Base-by-base conservation (phyloP, 805 yeast genomes). In the Maudiozyma serrabonitensis region DNA sequence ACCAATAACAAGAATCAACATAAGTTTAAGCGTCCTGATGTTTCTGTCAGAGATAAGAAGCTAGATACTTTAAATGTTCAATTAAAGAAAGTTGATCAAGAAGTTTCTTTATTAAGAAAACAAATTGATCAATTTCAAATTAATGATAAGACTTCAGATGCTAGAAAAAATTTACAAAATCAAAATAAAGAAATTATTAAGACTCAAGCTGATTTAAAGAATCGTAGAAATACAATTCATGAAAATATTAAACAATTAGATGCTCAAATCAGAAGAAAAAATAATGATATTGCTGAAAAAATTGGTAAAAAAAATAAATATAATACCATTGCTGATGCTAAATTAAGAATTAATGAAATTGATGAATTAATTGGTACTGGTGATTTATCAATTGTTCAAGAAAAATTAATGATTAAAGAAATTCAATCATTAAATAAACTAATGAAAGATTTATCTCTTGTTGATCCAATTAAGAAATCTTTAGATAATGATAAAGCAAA, bases 341-440 rank as follows among this genome's bases (percentile, higher is more conserved):
- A 85, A 58, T 72, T 72, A 51, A 80, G 82, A 67, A 75, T 86
- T 61, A 64, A 66, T 51, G 73, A 73, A 56, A 78, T 88, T 62
- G 97, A 93, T 66, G 76, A 75, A 41, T 73, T 76, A 56, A 82
- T 93, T 53, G 87, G 85, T 49, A 70, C 84, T 46, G 98, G 98
- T 54, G 69, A 75, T 43, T 75, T 93, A 65, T 79, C 87, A 59
- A 80, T 93, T 62, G 97, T 89, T 48, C 96, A 91, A 55, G 99
- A 93, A 76, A 84, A 87, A 73, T 77, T 81, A 63, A 70, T 75
- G 56, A 80, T 93, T 57, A 86, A 86, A 71, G 98, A 91, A 71
- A 85, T 88, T 75, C 77, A 88, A 47, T 69, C 82, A 43, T 78
- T 93, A 67, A 82, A 91, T 70, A 88, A 87, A 71, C 71, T 85